Conservation (phyloP, 1,284 basidiomycete species). For the Trichosporon coremiiforme region DNA sequence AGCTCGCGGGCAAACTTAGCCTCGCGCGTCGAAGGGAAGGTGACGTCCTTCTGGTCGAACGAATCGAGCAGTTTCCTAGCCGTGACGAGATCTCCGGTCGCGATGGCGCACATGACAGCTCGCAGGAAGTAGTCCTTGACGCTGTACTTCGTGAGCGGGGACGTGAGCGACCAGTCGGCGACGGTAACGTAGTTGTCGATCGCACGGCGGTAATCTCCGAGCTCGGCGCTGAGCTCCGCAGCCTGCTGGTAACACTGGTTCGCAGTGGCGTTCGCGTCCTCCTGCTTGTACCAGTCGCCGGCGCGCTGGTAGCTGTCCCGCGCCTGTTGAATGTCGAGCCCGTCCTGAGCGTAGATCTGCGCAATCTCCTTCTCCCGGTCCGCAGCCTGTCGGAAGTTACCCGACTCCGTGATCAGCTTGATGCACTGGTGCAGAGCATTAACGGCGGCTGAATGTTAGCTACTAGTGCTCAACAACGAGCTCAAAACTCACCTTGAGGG, state of each 20-base stretch:
- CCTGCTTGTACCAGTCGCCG: conserved; percentile 96
- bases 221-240: conserved; percentile 88
- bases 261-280: conserved; percentile 96
- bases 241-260: conserved; percentile 95
- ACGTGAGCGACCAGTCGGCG: conserved; percentile 79
- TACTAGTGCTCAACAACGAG: too few relatives aligned
- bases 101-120: conserved; percentile 84
- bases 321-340: conserved; percentile 60
- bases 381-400: conserved; percentile 94
- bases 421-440: conserved; percentile 86
- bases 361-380: conserved; percentile 97
- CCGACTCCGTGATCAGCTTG: conserved; percentile 75
- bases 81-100: conserved; percentile 81
- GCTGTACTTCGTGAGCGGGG: conserved; percentile 91
- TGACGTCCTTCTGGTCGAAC: conserved; percentile 72
- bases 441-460: conserved; percentile 70
- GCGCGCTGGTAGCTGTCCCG: conserved; percentile 90
- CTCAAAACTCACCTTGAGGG: conserved; percentile 69
- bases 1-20: conserved; percentile 79
- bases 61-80: conserved; percentile 74
- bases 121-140: conserved; percentile 98
- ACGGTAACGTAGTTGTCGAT: conserved; percentile 89
- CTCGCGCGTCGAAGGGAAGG: conserved; percentile 83
- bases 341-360: conserved; percentile 79
- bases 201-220: conserved; percentile 81